phyloP scores from a whole-genome alignment of 1,284 basidiomycete species.

The Abortiporus biennis region DNA sequence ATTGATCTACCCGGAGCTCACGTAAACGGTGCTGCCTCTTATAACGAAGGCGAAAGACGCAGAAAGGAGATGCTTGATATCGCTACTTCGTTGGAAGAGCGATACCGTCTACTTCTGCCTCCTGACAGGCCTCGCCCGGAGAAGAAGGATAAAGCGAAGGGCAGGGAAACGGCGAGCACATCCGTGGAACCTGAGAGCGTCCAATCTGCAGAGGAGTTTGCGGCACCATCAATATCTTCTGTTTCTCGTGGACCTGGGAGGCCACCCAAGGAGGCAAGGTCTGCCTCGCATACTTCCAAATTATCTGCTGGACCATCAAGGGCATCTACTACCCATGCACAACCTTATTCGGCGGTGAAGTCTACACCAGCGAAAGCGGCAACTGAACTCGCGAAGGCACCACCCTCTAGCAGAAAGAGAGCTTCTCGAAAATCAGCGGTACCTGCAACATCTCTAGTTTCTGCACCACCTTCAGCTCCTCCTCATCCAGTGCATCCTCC shows the following conservation, averaged over 20 bases:
- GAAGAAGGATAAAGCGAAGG: slow-evolving; percentile 13
- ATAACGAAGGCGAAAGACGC: slow-evolving; percentile 63
- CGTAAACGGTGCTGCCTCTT: slow-evolving; percentile 32
- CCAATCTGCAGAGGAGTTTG: neutral
- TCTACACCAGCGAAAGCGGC: neutral
- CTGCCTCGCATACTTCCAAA: too few relatives aligned
- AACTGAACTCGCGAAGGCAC: neutral
- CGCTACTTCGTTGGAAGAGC: slow-evolving; percentile 57
- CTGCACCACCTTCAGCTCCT: neutral
- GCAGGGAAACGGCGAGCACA: slow-evolving; percentile 11
- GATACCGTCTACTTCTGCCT: slow-evolving; percentile 66
- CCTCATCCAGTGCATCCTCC: neutral
- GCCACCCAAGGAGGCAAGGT: too few relatives aligned
- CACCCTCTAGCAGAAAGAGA: neutral
- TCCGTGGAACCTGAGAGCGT: slow-evolving; percentile 10
- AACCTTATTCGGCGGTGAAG: too few relatives aligned
- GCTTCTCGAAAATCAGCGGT: neutral
- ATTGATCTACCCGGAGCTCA: slow-evolving; percentile 27
- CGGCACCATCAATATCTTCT: neutral
- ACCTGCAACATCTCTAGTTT: neutral
- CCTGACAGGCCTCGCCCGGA: slow-evolving; percentile 36
- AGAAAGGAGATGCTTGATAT: slow-evolving; percentile 65
- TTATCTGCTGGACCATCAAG: too few relatives aligned
- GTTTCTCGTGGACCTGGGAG: too few relatives aligned
- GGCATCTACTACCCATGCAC: too few relatives aligned